A percentile compares a stretch with the other conserved stretches of the same genome.
Conservation (phyloP, 805 yeast genomes). For the Saturnispora serradocipensis region DNA sequence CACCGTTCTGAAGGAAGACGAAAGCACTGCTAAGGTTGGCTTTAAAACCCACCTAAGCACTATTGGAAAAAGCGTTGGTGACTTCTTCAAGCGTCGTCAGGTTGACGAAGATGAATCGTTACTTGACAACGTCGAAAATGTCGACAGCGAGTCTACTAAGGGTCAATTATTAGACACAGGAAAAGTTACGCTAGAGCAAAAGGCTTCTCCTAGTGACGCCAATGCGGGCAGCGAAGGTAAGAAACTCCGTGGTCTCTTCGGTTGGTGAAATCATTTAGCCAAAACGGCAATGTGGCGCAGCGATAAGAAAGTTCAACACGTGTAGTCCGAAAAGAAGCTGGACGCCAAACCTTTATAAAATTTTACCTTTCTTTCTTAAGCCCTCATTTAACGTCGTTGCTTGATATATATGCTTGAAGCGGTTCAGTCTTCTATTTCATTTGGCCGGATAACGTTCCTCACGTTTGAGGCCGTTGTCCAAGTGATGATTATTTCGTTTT, state of each 20-base stretch:
- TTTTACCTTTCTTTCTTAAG: background rate
- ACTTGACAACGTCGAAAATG: background rate
- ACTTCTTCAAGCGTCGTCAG: background rate
- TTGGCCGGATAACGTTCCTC: conserved; percentile 42
- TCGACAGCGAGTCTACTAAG: background rate
- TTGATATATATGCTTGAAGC: conserved; percentile 1
- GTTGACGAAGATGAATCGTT: background rate
- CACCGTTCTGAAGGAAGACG: background rate
- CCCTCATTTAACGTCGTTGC: background rate
- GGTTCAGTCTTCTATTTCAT: conserved; percentile 9
- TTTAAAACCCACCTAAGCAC: background rate
- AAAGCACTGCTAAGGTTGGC: background rate
- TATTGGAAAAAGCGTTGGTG: conserved; percentile 8
- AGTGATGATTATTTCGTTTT: conserved; percentile 75
- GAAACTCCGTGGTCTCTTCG: conserved; percentile 2
- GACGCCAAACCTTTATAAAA: background rate
- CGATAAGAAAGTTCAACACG: conserved; percentile 2
- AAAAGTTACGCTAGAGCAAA: background rate
- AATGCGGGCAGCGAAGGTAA: background rate
- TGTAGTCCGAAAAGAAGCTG: background rate
- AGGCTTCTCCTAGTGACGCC: no score
- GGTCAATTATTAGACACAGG: background rate
- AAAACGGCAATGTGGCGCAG: background rate
- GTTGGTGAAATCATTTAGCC: conserved; percentile 1
- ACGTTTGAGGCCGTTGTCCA: conserved; percentile 89